These are phyloP conservation scores for Nicotiana obtusifolia DNA, from an alignment of 257 asterid genomes.

Conservation along the genomic window DNA sequence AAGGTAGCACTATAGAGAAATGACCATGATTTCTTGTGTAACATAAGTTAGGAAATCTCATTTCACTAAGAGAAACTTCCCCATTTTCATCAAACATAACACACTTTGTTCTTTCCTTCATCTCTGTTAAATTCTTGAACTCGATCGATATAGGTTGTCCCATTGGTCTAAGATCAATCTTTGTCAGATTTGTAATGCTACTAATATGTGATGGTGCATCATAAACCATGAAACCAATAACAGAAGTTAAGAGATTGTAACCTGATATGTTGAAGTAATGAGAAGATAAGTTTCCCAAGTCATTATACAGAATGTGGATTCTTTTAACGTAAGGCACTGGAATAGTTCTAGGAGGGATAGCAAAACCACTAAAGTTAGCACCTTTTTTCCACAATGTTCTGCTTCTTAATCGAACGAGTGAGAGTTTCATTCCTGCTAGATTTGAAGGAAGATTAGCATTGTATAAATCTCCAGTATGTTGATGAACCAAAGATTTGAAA, in stretches of 20 bases:
- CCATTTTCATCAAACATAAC: slow-evolving; percentile 44
- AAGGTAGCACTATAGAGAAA: slow-evolving; percentile 43
- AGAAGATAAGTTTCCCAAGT: slow-evolving; percentile 64
- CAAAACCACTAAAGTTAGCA: slow-evolving; percentile 52
- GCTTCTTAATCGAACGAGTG: slow-evolving; percentile 58
- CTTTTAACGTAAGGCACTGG: slow-evolving; percentile 60
- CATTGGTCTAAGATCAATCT: slow-evolving; percentile 48
- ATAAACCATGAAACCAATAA: slow-evolving; percentile 57
- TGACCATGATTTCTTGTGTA: slow-evolving; percentile 49
- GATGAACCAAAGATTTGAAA: slow-evolving; percentile 36
- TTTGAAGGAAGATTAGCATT: slow-evolving; percentile 50
- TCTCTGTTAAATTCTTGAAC: slow-evolving; percentile 23
- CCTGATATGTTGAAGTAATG: slow-evolving; percentile 54
- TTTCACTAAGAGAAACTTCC: slow-evolving; percentile 33
- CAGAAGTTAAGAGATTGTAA: slow-evolving; percentile 47
- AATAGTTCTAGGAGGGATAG: slow-evolving; percentile 53
- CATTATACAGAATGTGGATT: slow-evolving; percentile 59
- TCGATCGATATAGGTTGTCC: slow-evolving; percentile 42
- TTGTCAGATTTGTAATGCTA: slow-evolving; percentile 26
- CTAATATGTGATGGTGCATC: slow-evolving; percentile 23
- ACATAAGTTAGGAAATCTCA: slow-evolving; percentile 34
- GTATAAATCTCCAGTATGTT: slow-evolving; percentile 48
- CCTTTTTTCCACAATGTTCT: slow-evolving; percentile 57
- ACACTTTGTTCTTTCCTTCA: slow-evolving; percentile 29
- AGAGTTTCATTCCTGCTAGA: slow-evolving; percentile 61